phyloP scores from a whole-genome alignment of 768 basidiomycete genomes.

The Tulasnella sp. region DNA sequence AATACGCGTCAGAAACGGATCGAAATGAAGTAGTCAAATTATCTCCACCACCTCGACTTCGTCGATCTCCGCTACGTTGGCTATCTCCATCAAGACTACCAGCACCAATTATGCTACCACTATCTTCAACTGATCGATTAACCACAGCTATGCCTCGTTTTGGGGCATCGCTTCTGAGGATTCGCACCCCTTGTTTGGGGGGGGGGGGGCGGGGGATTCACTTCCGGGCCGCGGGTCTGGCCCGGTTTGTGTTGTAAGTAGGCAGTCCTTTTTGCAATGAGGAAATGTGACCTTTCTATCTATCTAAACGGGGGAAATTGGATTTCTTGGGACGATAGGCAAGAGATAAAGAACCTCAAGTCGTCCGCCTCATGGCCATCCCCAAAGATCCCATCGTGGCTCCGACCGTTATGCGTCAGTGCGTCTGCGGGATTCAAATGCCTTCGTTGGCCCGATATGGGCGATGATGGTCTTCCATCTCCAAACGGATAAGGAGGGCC shows the following conservation, averaged over 20 bases:
- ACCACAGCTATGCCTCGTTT: no score
- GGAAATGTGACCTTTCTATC: neutral
- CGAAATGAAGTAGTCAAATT: no score
- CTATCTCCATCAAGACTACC: neutral
- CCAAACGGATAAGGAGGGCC: no score
- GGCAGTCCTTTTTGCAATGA: neutral
- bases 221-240: neutral
- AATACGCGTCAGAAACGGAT: no score
- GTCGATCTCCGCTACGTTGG: neutral
- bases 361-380: no score
- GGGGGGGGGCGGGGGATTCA: neutral
- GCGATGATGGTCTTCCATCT: no score
- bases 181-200: no score
- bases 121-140: neutral
- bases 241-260: neutral
- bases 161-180: neutral
- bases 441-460: no score
- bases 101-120: neutral
- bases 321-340: neutral
- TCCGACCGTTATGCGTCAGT: no score
- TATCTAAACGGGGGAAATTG: neutral
- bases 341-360: no score
- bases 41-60: neutral
- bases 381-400: no score
- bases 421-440: no score